Evolutionary conservation across 2,329 filamentous ascomycete species (phyloP), one percentile per base, ranked within the genome.

Genomic region (Chlorencoelia australis): DNA sequence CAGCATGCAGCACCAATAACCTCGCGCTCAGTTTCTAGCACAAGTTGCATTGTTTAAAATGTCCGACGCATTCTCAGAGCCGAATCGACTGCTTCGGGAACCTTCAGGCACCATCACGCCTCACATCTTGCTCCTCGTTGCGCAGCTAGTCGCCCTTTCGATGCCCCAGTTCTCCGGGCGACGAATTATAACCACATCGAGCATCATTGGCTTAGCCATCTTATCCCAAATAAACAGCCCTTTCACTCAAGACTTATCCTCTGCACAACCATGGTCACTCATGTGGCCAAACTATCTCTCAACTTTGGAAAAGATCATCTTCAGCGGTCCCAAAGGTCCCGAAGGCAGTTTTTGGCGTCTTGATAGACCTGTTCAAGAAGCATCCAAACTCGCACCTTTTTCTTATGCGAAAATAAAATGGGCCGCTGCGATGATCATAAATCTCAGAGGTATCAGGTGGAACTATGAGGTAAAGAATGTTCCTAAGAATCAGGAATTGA

Each of bases 401-500:
- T 10, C 24, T 8, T 11, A 11, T 3, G 10, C 7, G 10, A 39
- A 34, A 26, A 7, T 39, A 4, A 17, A 25, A 14, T 34, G 30
- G 37, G 37, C 30, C 4, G 14, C 25, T 3, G 15, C 19, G n/a
- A 30, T 39, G 3, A 25, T 39, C 7, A 17, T 39, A 11, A 39
- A 39, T 18, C 24, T 16, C 17, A 15, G 37, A 4, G 37, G 37
- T 10, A 26, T 39, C 24, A 10, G 31, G 4, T 39, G 37, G 37
- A 39, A 35, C 15, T 14, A 16, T 19, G 24, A 39, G 16, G 25
- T 39, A 8, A 39, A 39, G 15, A 34, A 39, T 19, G 19, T 34
- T 10, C 30, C 30, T 6, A 18, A 15, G 8, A 14, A 16, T 14
- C 14, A 7, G 13, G 9, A 26, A 18, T 10, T 28, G 11, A 11